A percentile compares a stretch with the other conserved stretches of the same genome.
Conservation (phyloP, 768 basidiomycete species). For the Calocybe indica region DNA sequence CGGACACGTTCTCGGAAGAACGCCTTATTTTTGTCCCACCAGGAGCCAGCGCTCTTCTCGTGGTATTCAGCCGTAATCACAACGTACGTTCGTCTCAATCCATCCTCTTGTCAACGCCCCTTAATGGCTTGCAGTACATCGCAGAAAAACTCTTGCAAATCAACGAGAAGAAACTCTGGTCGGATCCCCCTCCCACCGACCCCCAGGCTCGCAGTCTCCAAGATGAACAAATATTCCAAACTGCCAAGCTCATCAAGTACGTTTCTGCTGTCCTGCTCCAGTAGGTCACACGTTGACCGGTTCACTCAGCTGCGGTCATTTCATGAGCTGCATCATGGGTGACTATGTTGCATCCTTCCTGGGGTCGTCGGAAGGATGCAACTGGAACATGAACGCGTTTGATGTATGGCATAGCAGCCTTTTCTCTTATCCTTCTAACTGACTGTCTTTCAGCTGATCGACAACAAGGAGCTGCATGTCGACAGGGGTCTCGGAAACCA, state of each 20-base stretch:
- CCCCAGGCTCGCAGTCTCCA: slow-evolving; percentile 19
- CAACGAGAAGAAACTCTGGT: slow-evolving; percentile 47
- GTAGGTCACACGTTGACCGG: not conserved
- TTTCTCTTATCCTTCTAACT: not conserved
- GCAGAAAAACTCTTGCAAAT: slow-evolving; percentile 45
- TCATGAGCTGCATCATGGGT: slow-evolving; percentile 48
- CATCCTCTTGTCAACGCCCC: not conserved
- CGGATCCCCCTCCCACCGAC: slow-evolving; percentile 32
- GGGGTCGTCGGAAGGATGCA: slow-evolving; percentile 45
- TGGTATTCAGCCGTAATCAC: slow-evolving; percentile 55
- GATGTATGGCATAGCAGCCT: slow-evolving; percentile 17
- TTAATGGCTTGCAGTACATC: slow-evolving; percentile 34
- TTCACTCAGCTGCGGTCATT: slow-evolving; percentile 39
- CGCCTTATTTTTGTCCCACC: slow-evolving; percentile 50
- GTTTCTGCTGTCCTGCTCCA: slow-evolving; percentile 4
- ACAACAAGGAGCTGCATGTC: slow-evolving; percentile 24
- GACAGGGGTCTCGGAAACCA: slow-evolving; percentile 58
- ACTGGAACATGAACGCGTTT: slow-evolving; percentile 48
- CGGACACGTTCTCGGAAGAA: slow-evolving; percentile 50
- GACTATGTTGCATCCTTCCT: slow-evolving; percentile 58
- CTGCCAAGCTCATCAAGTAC: slow-evolving; percentile 46
- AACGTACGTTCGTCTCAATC: slow-evolving; percentile 31
- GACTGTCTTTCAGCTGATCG: slow-evolving; percentile 23
- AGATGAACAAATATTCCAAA: slow-evolving; percentile 57
- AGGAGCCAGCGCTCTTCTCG: slow-evolving; percentile 43